A percentile compares a stretch with the other conserved stretches of the same genome.
Evolutionary conservation across 345 rosid genomes (phyloP).

Genomic region (Salix udensis): DNA sequence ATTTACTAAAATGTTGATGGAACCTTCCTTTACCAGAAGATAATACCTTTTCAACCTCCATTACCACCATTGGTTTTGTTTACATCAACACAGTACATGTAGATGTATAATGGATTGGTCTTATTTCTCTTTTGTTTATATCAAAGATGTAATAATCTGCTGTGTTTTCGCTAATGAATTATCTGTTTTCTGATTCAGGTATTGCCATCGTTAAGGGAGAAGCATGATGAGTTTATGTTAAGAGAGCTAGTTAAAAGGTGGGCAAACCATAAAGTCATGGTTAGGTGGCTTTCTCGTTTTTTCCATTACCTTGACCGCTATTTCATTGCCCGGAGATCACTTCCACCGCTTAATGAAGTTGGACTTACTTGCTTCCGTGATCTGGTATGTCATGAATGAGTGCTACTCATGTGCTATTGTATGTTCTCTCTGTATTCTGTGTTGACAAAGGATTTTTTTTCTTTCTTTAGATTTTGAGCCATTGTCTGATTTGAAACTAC

Average conservation of each 20-base stretch:
- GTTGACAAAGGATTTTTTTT: not conserved
- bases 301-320: slow-evolving; percentile 51
- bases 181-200: slow-evolving; percentile 23
- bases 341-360: slow-evolving; percentile 44
- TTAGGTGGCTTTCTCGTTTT: slow-evolving; percentile 49
- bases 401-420: not conserved
- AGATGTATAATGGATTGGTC: not conserved
- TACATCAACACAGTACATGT: not conserved
- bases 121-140: not conserved
- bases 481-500: not conserved
- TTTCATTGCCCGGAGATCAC: slow-evolving; percentile 32
- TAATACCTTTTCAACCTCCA: not conserved
- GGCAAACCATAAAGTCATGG: slow-evolving; percentile 52
- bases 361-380: slow-evolving; percentile 39
- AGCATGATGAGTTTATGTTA: slow-evolving; percentile 46
- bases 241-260: slow-evolving; percentile 53
- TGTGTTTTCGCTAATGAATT: not conserved
- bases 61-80: not conserved
- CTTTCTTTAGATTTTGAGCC: not conserved
- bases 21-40: not conserved
- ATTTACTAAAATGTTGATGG: not conserved
- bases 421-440: not conserved
- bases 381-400: slow-evolving; percentile 18
- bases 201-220: slow-evolving; percentile 42
- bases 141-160: not conserved